A percentile compares a stretch with the other conserved stretches of the same genome.
These are phyloP conservation scores for Penicillium robsamsonii DNA, from an alignment of 495 filamentous ascomycete species.

Conservation along the genomic window DNA sequence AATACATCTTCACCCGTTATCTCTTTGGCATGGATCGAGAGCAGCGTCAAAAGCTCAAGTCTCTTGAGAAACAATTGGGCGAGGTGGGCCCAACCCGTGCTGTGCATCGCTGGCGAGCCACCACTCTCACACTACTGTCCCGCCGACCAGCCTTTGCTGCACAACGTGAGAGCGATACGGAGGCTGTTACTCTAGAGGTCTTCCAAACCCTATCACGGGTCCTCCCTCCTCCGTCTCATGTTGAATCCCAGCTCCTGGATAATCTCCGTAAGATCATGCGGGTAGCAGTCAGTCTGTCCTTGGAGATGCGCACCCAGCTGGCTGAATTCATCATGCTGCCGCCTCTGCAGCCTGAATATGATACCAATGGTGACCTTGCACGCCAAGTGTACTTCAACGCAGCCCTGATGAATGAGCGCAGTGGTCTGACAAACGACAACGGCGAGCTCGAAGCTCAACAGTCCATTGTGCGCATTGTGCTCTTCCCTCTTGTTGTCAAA, in stretches of 20 bases:
- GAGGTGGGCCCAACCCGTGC: conserved; percentile 81
- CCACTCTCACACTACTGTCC: conserved; percentile 84
- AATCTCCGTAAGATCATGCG: conserved; percentile 80
- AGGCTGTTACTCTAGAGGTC: conserved; percentile 84
- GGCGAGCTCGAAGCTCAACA: conserved; percentile 71
- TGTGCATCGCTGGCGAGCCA: conserved; percentile 93
- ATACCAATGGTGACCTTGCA: conserved; percentile 82
- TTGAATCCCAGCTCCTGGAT: conserved; percentile 68
- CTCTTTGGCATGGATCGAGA: conserved; percentile 97
- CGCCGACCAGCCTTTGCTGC: conserved; percentile 68
- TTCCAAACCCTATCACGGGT: conserved; percentile 73
- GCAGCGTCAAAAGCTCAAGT: conserved; percentile 94
- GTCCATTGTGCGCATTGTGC: conserved; percentile 81
- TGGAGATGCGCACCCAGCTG: conserved; percentile 95
- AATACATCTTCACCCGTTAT: conserved; percentile 95
- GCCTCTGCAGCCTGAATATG: conserved; percentile 91
- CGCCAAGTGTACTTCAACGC: conserved; percentile 86
- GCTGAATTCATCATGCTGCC: conserved; percentile 98
- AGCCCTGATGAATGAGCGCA: conserved; percentile 87
- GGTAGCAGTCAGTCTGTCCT: conserved; percentile 78
- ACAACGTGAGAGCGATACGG: conserved; percentile 80
- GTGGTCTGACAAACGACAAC: conserved; percentile 63
- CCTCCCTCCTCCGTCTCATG: conserved; percentile 77
- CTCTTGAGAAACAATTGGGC: conserved; percentile 81
- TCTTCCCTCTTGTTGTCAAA: conserved; percentile 93